Percentiles rank a stretch among this genome's conserved stretches.
phyloP scores from a whole-genome alignment of 495 filamentous ascomycete species.

The Tuber borchii region DNA sequence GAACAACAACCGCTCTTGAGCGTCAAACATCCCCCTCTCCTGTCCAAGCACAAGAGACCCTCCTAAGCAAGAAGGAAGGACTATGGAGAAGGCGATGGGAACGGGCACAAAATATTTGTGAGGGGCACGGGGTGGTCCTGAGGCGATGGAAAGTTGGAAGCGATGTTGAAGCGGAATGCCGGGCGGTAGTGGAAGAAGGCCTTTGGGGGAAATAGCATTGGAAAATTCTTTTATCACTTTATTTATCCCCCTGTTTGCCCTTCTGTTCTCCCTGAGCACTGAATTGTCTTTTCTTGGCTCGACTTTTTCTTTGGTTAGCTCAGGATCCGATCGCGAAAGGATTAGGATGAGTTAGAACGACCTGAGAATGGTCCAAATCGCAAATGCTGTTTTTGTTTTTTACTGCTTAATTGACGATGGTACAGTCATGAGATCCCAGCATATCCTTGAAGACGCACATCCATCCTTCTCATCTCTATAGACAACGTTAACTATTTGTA shows the following conservation, averaged over 20 bases:
- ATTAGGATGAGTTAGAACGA: background rate
- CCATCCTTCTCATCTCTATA: background rate
- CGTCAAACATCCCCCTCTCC: background rate
- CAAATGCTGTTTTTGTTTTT: background rate
- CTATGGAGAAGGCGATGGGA: constrained; percentile 76
- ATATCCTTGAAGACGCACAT: background rate
- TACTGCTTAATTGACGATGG: background rate
- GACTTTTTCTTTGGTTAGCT: background rate
- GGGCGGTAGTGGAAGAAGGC: constrained; percentile 47
- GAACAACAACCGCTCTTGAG: constrained; percentile 5
- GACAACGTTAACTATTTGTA: background rate
- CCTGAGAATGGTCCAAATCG: background rate
- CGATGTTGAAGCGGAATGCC: constrained; percentile 62
- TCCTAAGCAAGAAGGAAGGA: constrained; percentile 68
- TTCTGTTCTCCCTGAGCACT: background rate
- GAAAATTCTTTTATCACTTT: background rate
- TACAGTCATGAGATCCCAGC: background rate
- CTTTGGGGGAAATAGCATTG: constrained; percentile 18
- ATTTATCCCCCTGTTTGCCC: background rate
- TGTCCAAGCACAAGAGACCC: constrained; percentile 16
- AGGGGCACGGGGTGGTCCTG: constrained; percentile 61
- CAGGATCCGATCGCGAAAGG: background rate
- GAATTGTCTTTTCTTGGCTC: background rate
- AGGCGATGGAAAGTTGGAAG: constrained; percentile 76
- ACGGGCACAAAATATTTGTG: constrained; percentile 63